A percentile compares a stretch with the other conserved stretches of the same genome.
phyloP scores from a whole-genome alignment of 805 yeast genomes.

The Hagleromyces aurorensis region DNA sequence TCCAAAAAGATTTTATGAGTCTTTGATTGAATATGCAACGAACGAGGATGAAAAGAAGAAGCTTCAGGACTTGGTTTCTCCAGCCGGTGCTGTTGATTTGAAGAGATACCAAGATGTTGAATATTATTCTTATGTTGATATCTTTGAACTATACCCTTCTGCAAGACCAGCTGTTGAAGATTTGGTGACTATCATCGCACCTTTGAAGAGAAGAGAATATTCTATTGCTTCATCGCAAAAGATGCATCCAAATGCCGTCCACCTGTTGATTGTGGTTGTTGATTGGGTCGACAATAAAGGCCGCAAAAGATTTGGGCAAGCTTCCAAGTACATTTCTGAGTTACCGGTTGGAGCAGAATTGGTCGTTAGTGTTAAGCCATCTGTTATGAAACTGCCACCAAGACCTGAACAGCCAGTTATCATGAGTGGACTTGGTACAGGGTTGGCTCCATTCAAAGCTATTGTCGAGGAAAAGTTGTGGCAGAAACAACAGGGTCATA shows the following conservation, averaged over 20 bases:
- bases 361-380: slow-evolving; percentile 91
- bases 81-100: slow-evolving; percentile 78
- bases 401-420: slow-evolving; percentile 80
- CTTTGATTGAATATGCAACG: slow-evolving; percentile 63
- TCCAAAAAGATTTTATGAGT: slow-evolving; percentile 87
- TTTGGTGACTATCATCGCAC: slow-evolving; percentile 65
- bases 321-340: slow-evolving; percentile 84
- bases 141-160: slow-evolving; percentile 68
- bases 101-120: slow-evolving; percentile 82
- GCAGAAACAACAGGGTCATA: slow-evolving; percentile 83
- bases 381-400: slow-evolving; percentile 94
- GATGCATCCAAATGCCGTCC: slow-evolving; percentile 85
- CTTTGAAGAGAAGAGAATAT: slow-evolving; percentile 93
- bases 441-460: slow-evolving; percentile 97
- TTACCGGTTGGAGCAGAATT: slow-evolving; percentile 73
- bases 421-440: slow-evolving; percentile 97
- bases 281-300: slow-evolving; percentile 90
- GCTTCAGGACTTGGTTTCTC: slow-evolving; percentile 56
- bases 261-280: slow-evolving; percentile 86
- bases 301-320: slow-evolving; percentile 84
- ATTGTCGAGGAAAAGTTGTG: slow-evolving; percentile 91
- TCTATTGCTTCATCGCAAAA: slow-evolving; percentile 96
- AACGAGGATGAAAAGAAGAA: slow-evolving; percentile 58
- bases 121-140: slow-evolving; percentile 71
- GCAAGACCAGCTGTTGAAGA: slow-evolving; percentile 72